Evolutionary conservation across 2,329 filamentous ascomycete species (phyloP), one percentile per base, ranked within the genome.

Genomic region (Scleromitrula shiraiana): DNA sequence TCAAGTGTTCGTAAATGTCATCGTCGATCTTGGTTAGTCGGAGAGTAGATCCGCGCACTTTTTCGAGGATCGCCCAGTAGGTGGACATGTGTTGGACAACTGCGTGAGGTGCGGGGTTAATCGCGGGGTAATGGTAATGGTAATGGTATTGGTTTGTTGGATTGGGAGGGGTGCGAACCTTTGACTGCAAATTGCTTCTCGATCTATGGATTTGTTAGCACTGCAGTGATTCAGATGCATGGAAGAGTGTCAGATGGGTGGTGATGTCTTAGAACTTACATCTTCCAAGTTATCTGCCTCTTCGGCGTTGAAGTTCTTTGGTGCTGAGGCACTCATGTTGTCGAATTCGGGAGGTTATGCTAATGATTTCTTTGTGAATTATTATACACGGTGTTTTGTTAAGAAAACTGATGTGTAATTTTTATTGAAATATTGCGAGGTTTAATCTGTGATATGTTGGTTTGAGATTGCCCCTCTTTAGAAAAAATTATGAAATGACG

Each of bases 101-200:
- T 73, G 24, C n/a, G n/a, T n/a, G n/a, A n/a, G 40, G 40, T 45
- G 50, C 32, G 50, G 51, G 51, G 55, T 56, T 42, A 58, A 50
- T 53, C 50, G 57, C 51, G 54, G 53, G 55, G 52, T 55, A 56
- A 46, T 37, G 35, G 38, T n/a, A n/a, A n/a, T n/a, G n/a, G n/a
- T n/a, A n/a, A n/a, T n/a, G n/a, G n/a, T n/a, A n/a, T n/a, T n/a
- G n/a, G n/a, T n/a, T 22, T 39, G 10, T 22, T 37, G 45, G 7
- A 26, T 32, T 24, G 23, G 42, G 29, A 26, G 24, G n/a, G 26
- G 5, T 32, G 45, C 55, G 37, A 62, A 88, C 86, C 85, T 75
- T 97, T 97, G 61, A 98, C 93, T 24, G 93, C 93, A 63, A 98
- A 98, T 69, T 97, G 93, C 77, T 96, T 95, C 78, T 98, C 93